Conservation (phyloP, 305 asterid species). For the Stenogyne calaminthoides region DNA sequence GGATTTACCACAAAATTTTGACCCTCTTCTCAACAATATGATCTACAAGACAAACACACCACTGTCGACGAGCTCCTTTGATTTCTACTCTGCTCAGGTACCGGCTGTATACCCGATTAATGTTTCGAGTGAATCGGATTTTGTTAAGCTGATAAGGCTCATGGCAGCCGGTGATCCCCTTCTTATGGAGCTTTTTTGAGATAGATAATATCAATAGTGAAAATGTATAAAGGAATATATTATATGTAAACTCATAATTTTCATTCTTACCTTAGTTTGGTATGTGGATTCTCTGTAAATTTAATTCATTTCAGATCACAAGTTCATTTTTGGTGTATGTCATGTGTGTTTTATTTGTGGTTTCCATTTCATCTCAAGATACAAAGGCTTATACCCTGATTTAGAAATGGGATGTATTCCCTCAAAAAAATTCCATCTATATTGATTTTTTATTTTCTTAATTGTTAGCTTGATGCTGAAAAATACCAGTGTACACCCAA, state of each 20-base stretch:
- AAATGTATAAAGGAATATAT: not conserved
- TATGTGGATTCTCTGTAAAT: not conserved
- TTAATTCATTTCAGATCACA: not conserved
- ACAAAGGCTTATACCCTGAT: not conserved
- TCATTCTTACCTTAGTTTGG: not conserved
- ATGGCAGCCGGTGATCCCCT: conserved; percentile 85
- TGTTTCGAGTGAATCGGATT: conserved; percentile 64
- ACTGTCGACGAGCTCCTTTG: conserved; percentile 3
- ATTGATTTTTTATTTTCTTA: too few species aligned
- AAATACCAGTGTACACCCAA: too few species aligned
- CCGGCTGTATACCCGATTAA: conserved; percentile 70
- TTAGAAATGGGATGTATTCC: not conserved
- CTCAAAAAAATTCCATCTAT: not conserved
- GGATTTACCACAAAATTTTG: conserved; percentile 64
- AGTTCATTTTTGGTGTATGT: not conserved
- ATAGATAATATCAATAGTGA: not conserved
- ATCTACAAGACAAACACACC: conserved; percentile 42
- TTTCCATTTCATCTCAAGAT: not conserved
- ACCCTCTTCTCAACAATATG: conserved; percentile 56
- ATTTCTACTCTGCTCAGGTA: conserved; percentile 63
- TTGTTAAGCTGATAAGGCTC: conserved; percentile 57
- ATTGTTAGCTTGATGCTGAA: not conserved
- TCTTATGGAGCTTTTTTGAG: conserved; percentile 56
- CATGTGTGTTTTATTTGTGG: not conserved
- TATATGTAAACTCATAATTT: not conserved